Conservation (phyloP, 1,284 basidiomycete species). For the Heterobasidion parviporum region DNA sequence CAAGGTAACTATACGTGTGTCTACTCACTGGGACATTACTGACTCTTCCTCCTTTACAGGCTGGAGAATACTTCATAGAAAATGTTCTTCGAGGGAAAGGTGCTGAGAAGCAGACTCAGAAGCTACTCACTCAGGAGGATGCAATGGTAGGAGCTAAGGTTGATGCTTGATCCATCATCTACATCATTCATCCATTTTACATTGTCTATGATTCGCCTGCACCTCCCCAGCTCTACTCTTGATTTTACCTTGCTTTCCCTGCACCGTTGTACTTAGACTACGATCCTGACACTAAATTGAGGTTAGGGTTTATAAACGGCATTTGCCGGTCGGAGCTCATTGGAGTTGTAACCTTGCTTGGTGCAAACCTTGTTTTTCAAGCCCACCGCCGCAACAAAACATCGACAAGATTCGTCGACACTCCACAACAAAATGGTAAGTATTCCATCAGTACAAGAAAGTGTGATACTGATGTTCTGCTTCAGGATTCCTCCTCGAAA, state of each 20-base stretch:
- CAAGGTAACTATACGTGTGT: conserved; percentile 53
- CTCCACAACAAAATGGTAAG: conserved; percentile 14
- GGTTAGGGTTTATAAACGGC: not conserved
- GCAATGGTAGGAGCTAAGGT: not conserved
- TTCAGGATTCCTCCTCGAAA: conserved; percentile 71
- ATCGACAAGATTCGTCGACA: conserved; percentile 9
- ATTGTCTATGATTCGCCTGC: too few relatives aligned
- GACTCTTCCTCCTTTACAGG: conserved; percentile 33
- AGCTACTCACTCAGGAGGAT: conserved; percentile 20
- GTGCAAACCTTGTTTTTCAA: conserved; percentile 11
- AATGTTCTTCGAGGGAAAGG: conserved; percentile 71
- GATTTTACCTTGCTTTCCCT: not conserved
- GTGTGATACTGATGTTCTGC: not conserved
- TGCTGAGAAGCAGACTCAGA: conserved; percentile 31
- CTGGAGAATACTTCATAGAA: conserved; percentile 89
- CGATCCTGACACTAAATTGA: not conserved
- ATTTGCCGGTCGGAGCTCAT: not conserved
- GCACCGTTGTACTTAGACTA: too few relatives aligned
- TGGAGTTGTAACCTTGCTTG: too few relatives aligned
- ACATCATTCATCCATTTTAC: too few relatives aligned
- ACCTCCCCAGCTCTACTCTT: too few relatives aligned
- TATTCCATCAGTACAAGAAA: not conserved
- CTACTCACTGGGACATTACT: not conserved
- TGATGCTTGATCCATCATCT: not conserved
- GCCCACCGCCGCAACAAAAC: conserved; percentile 6